These are phyloP conservation scores for Rubroboletus satanas DNA, from an alignment of 768 basidiomycete genomes.

Conservation along the genomic window DNA sequence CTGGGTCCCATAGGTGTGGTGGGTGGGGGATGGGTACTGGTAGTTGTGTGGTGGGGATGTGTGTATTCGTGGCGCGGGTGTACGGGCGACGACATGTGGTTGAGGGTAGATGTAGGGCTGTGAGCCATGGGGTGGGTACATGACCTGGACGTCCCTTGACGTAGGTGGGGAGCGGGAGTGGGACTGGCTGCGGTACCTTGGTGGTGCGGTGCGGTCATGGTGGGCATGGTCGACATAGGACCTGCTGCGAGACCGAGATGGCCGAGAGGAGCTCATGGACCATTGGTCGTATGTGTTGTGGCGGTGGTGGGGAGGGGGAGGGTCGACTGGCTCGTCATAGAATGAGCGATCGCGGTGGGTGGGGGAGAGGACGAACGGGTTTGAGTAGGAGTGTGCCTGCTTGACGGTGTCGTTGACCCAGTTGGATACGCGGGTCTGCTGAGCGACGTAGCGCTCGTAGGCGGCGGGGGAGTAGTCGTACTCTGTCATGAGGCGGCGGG, in stretches of 20 bases:
- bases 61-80: constrained; percentile 15
- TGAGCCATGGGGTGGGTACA: constrained; percentile 11
- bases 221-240: constrained; percentile 23
- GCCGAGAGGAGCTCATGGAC: constrained; percentile 21
- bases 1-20: constrained; percentile 19
- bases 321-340: constrained; percentile 17
- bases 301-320: neutral
- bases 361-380: constrained; percentile 31
- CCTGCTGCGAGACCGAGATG: constrained; percentile 20
- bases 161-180: constrained; percentile 22
- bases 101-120: constrained; percentile 20
- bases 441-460: constrained; percentile 42
- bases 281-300: constrained; percentile 13
- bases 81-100: constrained; percentile 9
- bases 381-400: constrained; percentile 26
- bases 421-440: constrained; percentile 45
- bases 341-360: constrained; percentile 29
- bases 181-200: constrained; percentile 24
- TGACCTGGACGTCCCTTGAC: constrained; percentile 13
- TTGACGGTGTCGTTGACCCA: constrained; percentile 46
- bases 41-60: constrained; percentile 18
- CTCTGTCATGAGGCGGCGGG: constrained; percentile 44
- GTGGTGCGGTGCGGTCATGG: constrained; percentile 15
- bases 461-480: constrained; percentile 61
- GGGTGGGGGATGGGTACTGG: constrained; percentile 19